Evolutionary conservation across 495 filamentous ascomycete species (phyloP), one percentile per base, ranked within the genome.

Genomic region (Chaetomium fimeti): DNA sequence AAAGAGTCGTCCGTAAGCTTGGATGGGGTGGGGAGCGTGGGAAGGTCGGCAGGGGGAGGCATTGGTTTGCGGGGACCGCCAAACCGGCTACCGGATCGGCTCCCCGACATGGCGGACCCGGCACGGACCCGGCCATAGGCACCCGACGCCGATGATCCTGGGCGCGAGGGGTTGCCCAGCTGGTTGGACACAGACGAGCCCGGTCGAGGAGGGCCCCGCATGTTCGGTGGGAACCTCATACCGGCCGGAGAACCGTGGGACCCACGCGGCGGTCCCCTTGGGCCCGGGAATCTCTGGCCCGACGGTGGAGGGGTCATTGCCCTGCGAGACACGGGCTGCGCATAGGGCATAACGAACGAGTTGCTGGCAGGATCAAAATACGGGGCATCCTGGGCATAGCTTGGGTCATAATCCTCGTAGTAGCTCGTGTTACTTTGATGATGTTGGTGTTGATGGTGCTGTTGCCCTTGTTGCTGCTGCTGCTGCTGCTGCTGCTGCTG

Each of bases 251-350:
- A 78, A 20, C 73, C 76, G 36, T 75, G 74, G 43, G 65, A 66
- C 45, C 64, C 48, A 63, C 78, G 62, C 61, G 76, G 73, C 60
- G 52, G 75, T 6, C 66, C 66, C 59, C 60, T 71, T 64, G 70
- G 79, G 64, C 75, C 79, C 65, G 60, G 74, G 81, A 91, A 91
- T 56, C 90, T 84, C 40, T 91, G 88, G 38, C 85, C 88, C 16
- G 87, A 85, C 24, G 94, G 93, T 20, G 94, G 95, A 32, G 94
- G 94, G 29, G 95, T 98, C 94, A 98, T 98, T 49, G 94, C 95
- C 65, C 94, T 89, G 70, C 94, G 91, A 64, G 82, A 85, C 3
- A 94, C 81, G 12, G 91, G 91, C 74, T 97, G 85, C 16, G 92
- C 89, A 66, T 87, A 96, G 13, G 87, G 84, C 77, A 89, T 88